Conservation (phyloP, 1,139 yeast species). For the Candida glucosophila region DNA sequence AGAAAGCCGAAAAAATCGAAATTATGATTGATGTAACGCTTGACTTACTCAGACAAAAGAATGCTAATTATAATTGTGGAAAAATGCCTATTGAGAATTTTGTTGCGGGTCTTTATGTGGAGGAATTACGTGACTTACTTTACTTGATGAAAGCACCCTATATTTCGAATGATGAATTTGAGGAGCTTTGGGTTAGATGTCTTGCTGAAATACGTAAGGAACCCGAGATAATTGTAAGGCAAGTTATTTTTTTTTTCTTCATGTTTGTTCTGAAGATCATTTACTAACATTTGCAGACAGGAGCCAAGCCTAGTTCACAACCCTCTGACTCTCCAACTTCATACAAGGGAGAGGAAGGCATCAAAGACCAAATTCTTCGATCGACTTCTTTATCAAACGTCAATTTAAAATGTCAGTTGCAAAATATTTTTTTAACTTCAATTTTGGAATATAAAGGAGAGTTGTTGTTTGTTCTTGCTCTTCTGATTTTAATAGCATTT, state of each 20-base stretch:
- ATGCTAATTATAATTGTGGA: conserved; percentile 67
- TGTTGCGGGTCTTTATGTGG: conserved; percentile 43
- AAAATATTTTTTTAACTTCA: conserved; percentile 45
- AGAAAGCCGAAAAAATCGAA: conserved; percentile 59
- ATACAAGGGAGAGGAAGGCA: conserved; percentile 25
- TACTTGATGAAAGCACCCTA: conserved; percentile 49
- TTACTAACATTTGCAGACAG: conserved; percentile 23
- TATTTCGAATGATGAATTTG: conserved; percentile 66
- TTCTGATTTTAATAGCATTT: conserved; percentile 9
- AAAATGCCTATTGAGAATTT: conserved; percentile 26
- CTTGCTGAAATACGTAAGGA: conserved; percentile 56
- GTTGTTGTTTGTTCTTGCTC: conserved; percentile 19
- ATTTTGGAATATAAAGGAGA: conserved; percentile 33
- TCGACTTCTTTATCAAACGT: conserved; percentile 65
- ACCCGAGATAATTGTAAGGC: conserved; percentile 82
- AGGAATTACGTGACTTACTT: conserved; percentile 52
- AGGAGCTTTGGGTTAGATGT: conserved; percentile 71
- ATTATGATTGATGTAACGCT: conserved; percentile 63
- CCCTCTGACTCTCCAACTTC: conserved; percentile 18
- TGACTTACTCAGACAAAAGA: conserved; percentile 56
- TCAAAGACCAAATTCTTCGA: conserved; percentile 49
- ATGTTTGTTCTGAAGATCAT: conserved; percentile 1
- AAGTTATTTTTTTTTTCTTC: conserved; percentile 31
- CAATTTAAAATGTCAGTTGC: conserved; percentile 52
- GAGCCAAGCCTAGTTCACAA: conserved; percentile 17